phyloP scores from a whole-genome alignment of 805 yeast species.

The Zygosaccharomyces pseudorouxii region DNA sequence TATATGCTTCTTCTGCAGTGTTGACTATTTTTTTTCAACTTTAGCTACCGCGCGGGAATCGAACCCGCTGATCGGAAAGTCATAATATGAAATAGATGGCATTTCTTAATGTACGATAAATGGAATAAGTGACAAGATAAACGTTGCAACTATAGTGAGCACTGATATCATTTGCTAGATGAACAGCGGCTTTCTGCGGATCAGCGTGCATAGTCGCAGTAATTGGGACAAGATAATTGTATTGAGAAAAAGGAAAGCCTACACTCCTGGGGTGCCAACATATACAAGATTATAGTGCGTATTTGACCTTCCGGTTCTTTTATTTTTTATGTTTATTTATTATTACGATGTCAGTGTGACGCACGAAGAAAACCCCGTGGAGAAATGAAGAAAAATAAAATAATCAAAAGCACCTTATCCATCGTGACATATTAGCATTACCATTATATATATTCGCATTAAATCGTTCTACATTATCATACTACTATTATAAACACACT shows the following conservation, averaged over 20 bases:
- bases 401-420: no score
- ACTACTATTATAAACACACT: not conserved
- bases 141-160: no score
- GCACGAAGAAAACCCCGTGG: not conserved
- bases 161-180: no score
- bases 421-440: not conserved
- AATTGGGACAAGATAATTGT: no score
- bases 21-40: not conserved
- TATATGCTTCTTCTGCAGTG: not conserved
- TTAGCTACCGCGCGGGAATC: conserved; percentile 4
- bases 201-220: no score
- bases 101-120: not conserved
- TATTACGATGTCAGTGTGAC: not conserved
- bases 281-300: no score
- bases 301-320: not conserved
- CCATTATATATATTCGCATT: conserved; percentile 1
- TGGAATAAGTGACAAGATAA: not conserved
- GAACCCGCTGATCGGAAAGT: conserved; percentile 4
- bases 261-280: no score
- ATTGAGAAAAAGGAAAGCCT: no score
- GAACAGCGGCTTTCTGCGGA: no score
- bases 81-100: not conserved
- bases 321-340: not conserved
- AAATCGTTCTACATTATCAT: conserved; percentile 3
- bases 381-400: not conserved